Conservation (phyloP, 352 stramenopile species). For the Phytophthora sansomeana region DNA sequence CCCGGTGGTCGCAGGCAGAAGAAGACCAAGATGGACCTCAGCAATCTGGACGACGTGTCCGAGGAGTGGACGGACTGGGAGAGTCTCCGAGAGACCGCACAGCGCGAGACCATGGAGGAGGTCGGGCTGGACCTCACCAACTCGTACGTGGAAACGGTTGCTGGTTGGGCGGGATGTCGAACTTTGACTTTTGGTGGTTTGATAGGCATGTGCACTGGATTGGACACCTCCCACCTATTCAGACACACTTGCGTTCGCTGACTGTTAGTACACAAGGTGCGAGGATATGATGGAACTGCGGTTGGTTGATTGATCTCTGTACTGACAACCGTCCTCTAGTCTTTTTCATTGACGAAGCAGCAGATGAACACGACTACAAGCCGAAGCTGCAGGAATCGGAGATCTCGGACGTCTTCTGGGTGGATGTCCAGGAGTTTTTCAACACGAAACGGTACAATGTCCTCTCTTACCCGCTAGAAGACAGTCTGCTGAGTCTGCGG, state of each 20-base stretch:
- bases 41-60: conserved; percentile 26
- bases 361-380: conserved; percentile 55
- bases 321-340: conserved; percentile 41
- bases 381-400: conserved; percentile 68
- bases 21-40: conserved; percentile 49
- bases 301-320: background rate
- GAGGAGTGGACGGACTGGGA: conserved; percentile 68
- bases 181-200: conserved; percentile 3
- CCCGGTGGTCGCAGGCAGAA: conserved; percentile 77
- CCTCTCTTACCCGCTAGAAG: conserved; percentile 66
- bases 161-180: background rate
- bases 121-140: conserved; percentile 75
- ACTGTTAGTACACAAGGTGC: conserved; percentile 75
- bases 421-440: conserved; percentile 82
- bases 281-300: background rate
- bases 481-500: conserved; percentile 56
- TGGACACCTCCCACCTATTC: conserved; percentile 60
- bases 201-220: conserved; percentile 75
- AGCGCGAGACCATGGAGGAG: conserved; percentile 85
- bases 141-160: conserved; percentile 42
- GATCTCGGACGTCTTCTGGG: conserved; percentile 85
- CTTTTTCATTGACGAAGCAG: conserved; percentile 71
- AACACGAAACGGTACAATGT: conserved; percentile 61
- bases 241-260: conserved; percentile 70
- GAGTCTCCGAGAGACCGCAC: conserved; percentile 69